Conservation (phyloP, 495 filamentous ascomycete genomes). For the Symbiotaphrina buchneri region DNA sequence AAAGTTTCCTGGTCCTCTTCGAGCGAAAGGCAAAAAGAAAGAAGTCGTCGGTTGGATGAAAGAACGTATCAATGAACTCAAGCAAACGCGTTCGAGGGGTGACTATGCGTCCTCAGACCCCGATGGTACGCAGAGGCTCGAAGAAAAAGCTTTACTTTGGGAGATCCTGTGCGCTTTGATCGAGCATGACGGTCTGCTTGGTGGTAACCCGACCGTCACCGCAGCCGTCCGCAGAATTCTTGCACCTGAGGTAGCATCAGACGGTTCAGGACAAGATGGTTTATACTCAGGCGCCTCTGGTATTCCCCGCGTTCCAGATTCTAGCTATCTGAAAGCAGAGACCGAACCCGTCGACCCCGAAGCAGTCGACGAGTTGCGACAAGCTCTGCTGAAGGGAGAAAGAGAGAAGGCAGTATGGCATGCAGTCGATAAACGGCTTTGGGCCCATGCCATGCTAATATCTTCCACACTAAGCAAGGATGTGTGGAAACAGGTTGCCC, state of each 20-base stretch:
- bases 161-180: constrained; percentile 61
- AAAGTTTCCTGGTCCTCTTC: constrained; percentile 78
- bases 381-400: constrained; percentile 52
- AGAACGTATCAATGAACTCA: constrained; percentile 27
- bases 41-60: constrained; percentile 68
- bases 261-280: neutral
- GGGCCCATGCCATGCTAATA: constrained; percentile 90
- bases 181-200: constrained; percentile 65
- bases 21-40: constrained; percentile 84
- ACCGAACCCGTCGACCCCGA: constrained; percentile 30
- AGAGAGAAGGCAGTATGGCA: constrained; percentile 83
- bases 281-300: neutral
- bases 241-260: neutral
- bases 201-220: constrained; percentile 50
- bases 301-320: neutral
- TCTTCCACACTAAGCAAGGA: constrained; percentile 46
- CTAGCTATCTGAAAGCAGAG: neutral
- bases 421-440: constrained; percentile 81
- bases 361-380: constrained; percentile 45
- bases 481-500: constrained; percentile 78
- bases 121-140: constrained; percentile 26
- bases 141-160: constrained; percentile 74
- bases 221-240: constrained; percentile 36
- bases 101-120: neutral
- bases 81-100: constrained; percentile 7